phyloP scores from a whole-genome alignment of 2,329 filamentous ascomycete genomes.

The Penicillium sp. region DNA sequence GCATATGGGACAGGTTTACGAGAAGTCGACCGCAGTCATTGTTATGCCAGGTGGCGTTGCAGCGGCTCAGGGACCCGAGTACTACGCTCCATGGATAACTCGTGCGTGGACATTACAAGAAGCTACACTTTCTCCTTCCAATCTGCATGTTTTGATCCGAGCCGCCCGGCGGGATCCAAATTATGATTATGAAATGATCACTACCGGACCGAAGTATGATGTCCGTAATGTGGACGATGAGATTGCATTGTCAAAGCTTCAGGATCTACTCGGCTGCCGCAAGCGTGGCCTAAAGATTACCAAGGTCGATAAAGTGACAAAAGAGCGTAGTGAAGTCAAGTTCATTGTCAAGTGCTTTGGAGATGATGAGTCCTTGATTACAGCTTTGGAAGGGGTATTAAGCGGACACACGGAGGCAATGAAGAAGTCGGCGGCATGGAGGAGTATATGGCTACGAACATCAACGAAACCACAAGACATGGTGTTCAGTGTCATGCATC shows the following conservation, averaged over 20 bases:
- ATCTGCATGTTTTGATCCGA: slow-evolving; percentile 4
- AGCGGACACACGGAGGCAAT: slow-evolving; percentile 2
- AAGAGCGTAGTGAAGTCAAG: background rate
- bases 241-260: slow-evolving; percentile 2
- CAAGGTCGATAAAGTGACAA: slow-evolving; percentile 2
- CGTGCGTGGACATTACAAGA: slow-evolving; percentile 11
- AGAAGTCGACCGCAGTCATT: background rate
- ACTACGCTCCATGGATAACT: slow-evolving; percentile 5
- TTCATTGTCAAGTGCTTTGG: slow-evolving; percentile 9
- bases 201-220: background rate
- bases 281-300: background rate
- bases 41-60: slow-evolving; percentile 9
- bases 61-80: background rate
- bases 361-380: slow-evolving; percentile 1
- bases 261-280: slow-evolving; percentile 6
- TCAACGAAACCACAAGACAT: slow-evolving; percentile 9
- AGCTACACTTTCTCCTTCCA: slow-evolving; percentile 2
- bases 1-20: slow-evolving; percentile 7
- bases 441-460: slow-evolving; percentile 2
- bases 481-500: slow-evolving; percentile 11
- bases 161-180: background rate
- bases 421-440: slow-evolving; percentile 8
- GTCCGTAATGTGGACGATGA: slow-evolving; percentile 4
- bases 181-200: background rate
- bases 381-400: slow-evolving; percentile 7